These are phyloP conservation scores for Aschersonia sp. DNA, from an alignment of 2,329 filamentous ascomycete species.

Conservation along the genomic window DNA sequence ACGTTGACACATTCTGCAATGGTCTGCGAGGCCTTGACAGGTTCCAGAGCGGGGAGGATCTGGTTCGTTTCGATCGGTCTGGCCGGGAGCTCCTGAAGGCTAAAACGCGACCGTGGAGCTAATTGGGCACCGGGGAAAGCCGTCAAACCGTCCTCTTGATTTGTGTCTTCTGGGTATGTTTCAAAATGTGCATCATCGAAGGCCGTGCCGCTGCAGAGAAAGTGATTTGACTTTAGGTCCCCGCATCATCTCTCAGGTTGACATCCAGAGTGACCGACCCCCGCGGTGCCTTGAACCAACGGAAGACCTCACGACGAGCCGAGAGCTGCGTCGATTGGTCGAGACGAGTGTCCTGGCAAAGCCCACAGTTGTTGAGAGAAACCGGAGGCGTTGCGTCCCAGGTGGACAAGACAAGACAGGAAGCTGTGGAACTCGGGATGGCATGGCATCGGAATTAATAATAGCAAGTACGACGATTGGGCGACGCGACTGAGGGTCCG, in stretches of 20 bases:
- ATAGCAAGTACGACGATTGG: too few relatives aligned
- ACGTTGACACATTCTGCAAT: not conserved
- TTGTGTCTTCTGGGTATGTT: too few relatives aligned
- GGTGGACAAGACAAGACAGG: too few relatives aligned
- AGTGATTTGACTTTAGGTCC: too few relatives aligned
- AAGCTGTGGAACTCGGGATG: too few relatives aligned
- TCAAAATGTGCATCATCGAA: too few relatives aligned
- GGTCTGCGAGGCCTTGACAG: not conserved
- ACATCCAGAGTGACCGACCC: too few relatives aligned
- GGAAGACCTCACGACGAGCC: too few relatives aligned
- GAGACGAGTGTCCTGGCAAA: not conserved
- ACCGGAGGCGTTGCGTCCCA: not conserved
- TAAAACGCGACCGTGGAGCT: not conserved
- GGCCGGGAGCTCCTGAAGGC: not conserved
- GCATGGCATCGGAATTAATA: too few relatives aligned
- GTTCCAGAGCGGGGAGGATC: not conserved
- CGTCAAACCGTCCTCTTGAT: not conserved
- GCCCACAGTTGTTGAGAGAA: not conserved
- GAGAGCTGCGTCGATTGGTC: not conserved
- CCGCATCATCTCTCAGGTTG: too few relatives aligned
- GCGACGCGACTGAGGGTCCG: not conserved
- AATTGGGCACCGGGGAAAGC: not conserved
- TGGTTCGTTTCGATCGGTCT: not conserved
- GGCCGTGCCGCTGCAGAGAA: too few relatives aligned
- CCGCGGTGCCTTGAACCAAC: too few relatives aligned